phyloP scores from a whole-genome alignment of 805 yeast genomes.

The Metschnikowia anglica region DNA sequence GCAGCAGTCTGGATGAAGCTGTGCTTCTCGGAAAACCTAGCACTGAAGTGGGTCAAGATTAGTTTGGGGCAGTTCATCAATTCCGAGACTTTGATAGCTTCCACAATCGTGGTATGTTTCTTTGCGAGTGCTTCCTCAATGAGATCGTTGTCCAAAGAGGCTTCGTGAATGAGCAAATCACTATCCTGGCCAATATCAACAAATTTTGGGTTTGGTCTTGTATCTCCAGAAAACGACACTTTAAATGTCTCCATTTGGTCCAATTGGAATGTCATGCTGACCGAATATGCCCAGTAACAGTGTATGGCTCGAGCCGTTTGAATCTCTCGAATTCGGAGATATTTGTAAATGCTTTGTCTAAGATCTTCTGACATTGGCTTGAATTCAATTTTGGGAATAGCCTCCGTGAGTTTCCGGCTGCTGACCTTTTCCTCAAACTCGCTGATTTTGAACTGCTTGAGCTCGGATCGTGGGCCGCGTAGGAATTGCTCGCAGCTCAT shows the following conservation, averaged over 20 bases:
- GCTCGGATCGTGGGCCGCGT: slow-evolving; percentile 28
- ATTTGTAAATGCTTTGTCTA: slow-evolving; percentile 33
- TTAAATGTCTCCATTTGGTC: slow-evolving; percentile 47
- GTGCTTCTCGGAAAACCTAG: slow-evolving; percentile 58
- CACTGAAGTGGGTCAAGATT: slow-evolving; percentile 88
- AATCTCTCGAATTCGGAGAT: slow-evolving; percentile 45
- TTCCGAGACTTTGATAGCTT: slow-evolving; percentile 71
- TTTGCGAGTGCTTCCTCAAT: slow-evolving; percentile 76
- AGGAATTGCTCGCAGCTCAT: slow-evolving; percentile 63
- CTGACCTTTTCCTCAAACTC: slow-evolving; percentile 37
- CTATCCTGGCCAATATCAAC: slow-evolving; percentile 62
- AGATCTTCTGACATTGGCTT: slow-evolving; percentile 9
- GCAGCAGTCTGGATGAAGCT: slow-evolving; percentile 28
- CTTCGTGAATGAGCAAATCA: slow-evolving; percentile 86
- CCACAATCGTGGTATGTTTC: slow-evolving; percentile 84
- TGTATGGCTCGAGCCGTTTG: slow-evolving; percentile 77
- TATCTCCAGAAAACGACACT: slow-evolving; percentile 91
- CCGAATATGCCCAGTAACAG: slow-evolving; percentile 74
- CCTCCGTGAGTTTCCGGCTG: slow-evolving; percentile 15
- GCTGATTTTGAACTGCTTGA: slow-evolving; percentile 26
- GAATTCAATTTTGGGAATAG: slow-evolving; percentile 21
- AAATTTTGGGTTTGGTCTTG: slow-evolving; percentile 75
- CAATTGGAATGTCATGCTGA: slow-evolving; percentile 55
- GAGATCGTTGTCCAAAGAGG: slow-evolving; percentile 81
- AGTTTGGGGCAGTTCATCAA: slow-evolving; percentile 71